Conservation (phyloP, 352 stramenopile species). For the Globisporangium cederbergense region DNA sequence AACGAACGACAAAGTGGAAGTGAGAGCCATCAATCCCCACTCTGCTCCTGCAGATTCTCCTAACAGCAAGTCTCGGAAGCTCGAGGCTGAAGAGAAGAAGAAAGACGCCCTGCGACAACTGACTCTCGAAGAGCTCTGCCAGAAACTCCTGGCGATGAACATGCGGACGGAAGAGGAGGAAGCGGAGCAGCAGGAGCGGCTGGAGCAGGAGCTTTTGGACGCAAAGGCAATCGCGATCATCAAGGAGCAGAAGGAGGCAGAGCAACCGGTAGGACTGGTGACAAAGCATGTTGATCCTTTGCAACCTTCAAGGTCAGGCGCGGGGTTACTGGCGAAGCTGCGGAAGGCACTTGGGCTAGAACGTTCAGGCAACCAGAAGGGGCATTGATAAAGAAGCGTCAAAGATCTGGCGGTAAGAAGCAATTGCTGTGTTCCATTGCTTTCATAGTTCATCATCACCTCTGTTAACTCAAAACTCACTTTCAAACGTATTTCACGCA, state of each 20-base stretch:
- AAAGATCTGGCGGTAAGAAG: not conserved
- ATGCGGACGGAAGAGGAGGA: conserved; percentile 39
- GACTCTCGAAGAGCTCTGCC: conserved; percentile 30
- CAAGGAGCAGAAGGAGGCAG: conserved; percentile 34
- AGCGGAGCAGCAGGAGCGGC: conserved; percentile 24
- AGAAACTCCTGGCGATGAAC: conserved; percentile 27
- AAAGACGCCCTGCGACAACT: not conserved
- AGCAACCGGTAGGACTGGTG: not conserved
- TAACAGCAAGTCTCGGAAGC: not conserved
- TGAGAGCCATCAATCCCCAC: not conserved
- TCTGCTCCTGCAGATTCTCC: not conserved
- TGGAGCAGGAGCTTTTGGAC: conserved; percentile 34
- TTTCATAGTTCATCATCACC: not conserved
- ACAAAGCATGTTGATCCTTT: not conserved
- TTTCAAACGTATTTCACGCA: not conserved
- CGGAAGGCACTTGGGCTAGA: conserved; percentile 1
- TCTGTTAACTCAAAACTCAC: not conserved
- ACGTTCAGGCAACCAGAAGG: not conserved
- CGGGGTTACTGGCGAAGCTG: not conserved
- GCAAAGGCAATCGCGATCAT: conserved; percentile 21
- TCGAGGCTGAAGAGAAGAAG: conserved; percentile 4
- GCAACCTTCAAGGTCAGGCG: not conserved
- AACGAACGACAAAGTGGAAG: conserved; percentile 3
- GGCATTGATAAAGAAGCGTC: not conserved
- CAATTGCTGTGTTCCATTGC: not conserved